Evolutionary conservation across 345 rosid species (phyloP), one percentile per base, ranked within the genome.

Genomic region (Noccaea caerulescens): DNA sequence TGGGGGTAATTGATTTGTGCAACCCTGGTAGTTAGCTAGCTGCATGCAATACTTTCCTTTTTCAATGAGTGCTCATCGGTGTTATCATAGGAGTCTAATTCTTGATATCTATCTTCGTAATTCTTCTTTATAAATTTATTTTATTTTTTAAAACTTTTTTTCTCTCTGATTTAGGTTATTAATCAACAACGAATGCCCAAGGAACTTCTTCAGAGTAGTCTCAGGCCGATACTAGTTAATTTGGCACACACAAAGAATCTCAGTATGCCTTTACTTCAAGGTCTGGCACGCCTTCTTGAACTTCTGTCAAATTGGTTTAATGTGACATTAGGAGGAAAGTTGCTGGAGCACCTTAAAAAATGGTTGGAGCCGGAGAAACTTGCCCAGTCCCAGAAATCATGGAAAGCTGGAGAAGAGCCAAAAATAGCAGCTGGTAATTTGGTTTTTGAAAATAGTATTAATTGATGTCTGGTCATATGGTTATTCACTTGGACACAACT

Each of bases 331-430:
- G 99, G 99, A 58, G 90, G 93, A 68, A 94, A 94, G 85, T 78
- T 94, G 86, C 82, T 94, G 77, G 99, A 91, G 82, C 99, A 94
- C 84, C 98, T 94, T 57, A 94, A 85, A 81, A 94, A 89, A 79
- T 94, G 99, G 99, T 75, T 94, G 84, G 98, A 91, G 75, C 99
- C 98, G 41, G 99, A 94, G 74, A 94, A 88, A 80, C 99, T 94
- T 75, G 88, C 90, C 58, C 96, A 89, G 82, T 88, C 84, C 73
- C 86, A 80, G 81, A 94, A 94, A 79, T 84, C 93, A 79, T 91
- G 99, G 97, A 94, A 94, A 79, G 84, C 95, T 71, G 99, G 99
- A 69, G 99, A 94, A 82, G 99, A 94, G 83, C 96, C 99, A 36
- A 94, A 94, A 85, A 91, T 94, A 66, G 99, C 99, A 66, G 92